A percentile compares a stretch with the other conserved stretches of the same genome.
phyloP scores from a whole-genome alignment of 208 protist genomes.

The Leishmania major region DNA sequence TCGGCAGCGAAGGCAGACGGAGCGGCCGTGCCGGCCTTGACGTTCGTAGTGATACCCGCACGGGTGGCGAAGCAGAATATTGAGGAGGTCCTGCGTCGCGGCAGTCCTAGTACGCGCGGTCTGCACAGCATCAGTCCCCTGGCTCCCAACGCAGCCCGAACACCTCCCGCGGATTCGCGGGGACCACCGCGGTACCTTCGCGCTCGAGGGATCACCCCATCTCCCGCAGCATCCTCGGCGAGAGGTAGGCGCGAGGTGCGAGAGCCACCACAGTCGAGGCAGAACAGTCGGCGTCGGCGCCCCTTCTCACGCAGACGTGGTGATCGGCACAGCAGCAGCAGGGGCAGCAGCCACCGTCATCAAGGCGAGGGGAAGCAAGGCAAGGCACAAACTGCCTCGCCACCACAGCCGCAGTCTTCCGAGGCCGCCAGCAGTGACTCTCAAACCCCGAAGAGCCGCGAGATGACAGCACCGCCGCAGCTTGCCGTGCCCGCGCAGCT shows the following conservation, averaged over 20 bases:
- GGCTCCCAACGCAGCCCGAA: slow-evolving; percentile 31
- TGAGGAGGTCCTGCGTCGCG: slow-evolving; percentile 13
- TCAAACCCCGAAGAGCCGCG: not conserved
- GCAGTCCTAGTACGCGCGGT: slow-evolving; percentile 34
- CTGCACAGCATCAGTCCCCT: slow-evolving; percentile 39
- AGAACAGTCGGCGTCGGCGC: not conserved
- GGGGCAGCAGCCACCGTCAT: not conserved
- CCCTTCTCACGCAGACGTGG: not conserved
- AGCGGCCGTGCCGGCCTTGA: not conserved
- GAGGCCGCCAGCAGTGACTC: not conserved
- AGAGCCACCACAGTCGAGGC: not conserved
- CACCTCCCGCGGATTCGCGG: slow-evolving; percentile 33
- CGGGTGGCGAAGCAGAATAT: not conserved
- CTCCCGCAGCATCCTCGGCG: not conserved
- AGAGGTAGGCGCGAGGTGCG: not conserved
- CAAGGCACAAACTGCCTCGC: not conserved
- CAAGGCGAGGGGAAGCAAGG: not conserved
- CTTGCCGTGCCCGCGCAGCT: not conserved
- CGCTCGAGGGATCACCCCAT: slow-evolving; percentile 24
- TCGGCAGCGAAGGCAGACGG: not conserved
- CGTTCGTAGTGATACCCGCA: too few relatives aligned
- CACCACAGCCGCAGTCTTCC: not conserved
- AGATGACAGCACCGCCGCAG: not conserved
- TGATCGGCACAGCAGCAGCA: not conserved
- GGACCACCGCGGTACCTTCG: slow-evolving; percentile 39